Conservation (phyloP, 306 rosid genomes). For the Dryas octopetala region DNA sequence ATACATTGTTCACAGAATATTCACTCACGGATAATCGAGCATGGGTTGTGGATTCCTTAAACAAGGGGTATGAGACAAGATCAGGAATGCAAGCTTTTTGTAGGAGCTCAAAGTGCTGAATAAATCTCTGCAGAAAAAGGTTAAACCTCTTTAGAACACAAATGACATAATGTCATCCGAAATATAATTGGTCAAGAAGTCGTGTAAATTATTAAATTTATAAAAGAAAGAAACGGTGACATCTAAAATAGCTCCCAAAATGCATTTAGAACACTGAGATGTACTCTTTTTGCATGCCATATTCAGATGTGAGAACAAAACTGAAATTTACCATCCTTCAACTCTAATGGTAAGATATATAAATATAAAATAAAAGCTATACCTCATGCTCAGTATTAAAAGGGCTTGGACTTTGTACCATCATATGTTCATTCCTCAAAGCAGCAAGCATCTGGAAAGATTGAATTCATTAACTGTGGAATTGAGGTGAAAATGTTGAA, state of each 20-base stretch:
- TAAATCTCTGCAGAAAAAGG: slow-evolving; percentile 60
- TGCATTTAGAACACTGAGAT: not conserved
- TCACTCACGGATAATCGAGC: slow-evolving; percentile 69
- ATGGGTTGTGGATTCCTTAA: slow-evolving; percentile 51
- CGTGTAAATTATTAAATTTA: not conserved
- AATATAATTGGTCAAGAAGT: not conserved
- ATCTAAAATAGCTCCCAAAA: not conserved
- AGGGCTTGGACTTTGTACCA: slow-evolving; percentile 54
- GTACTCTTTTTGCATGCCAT: not conserved
- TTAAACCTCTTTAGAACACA: not conserved
- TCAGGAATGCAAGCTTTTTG: slow-evolving; percentile 89
- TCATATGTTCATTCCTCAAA: slow-evolving; percentile 63
- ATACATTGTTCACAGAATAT: not conserved
- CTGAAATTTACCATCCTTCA: not conserved
- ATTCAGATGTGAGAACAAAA: not conserved
- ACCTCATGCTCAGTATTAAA: slow-evolving; percentile 95
- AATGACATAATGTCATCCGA: not conserved
- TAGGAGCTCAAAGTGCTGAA: slow-evolving; percentile 92
- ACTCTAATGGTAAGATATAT: not conserved
- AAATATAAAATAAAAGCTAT: slow-evolving; percentile 7
- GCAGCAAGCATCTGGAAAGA: slow-evolving; percentile 87
- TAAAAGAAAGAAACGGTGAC: not conserved
- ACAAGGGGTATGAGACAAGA: slow-evolving; percentile 54
- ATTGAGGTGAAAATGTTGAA: slow-evolving; percentile 29
- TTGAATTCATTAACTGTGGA: slow-evolving; percentile 21